Percentiles rank a stretch among this genome's conserved stretches.
These are phyloP conservation scores for Citrus inodora DNA, from an alignment of 345 rosid species.

Conservation along the genomic window DNA sequence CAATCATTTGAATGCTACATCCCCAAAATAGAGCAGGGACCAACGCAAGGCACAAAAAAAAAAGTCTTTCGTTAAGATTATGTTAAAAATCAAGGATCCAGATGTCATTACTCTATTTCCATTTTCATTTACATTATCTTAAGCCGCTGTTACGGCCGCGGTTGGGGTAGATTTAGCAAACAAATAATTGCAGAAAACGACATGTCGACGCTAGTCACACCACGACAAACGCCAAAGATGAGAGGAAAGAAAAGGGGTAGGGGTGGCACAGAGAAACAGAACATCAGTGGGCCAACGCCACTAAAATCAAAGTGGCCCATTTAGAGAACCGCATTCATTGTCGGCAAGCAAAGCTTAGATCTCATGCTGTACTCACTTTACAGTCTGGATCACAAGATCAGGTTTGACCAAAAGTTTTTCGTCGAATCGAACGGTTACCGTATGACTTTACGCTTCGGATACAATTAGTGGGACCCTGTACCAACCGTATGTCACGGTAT, in stretches of 20 bases:
- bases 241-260: background rate
- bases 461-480: background rate
- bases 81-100: no score
- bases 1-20: no score
- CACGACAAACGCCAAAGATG: background rate
- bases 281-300: background rate
- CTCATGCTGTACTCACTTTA: conserved; percentile 4
- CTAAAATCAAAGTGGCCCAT: background rate
- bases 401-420: background rate
- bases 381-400: conserved; percentile 23
- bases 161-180: no score
- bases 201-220: background rate
- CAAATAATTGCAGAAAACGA: background rate
- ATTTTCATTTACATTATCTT: no score
- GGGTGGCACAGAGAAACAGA: background rate
- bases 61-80: no score
- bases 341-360: background rate
- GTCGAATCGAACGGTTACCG: conserved; percentile 22
- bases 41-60: no score
- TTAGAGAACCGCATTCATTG: background rate
- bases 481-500: conserved; percentile 4
- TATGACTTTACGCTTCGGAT: background rate
- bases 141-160: no score
- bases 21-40: no score
- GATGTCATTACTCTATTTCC: no score